Percentiles rank a stretch among this genome's conserved stretches.
phyloP scores from a whole-genome alignment of 805 yeast species.

The Lipomyces japonicus region DNA sequence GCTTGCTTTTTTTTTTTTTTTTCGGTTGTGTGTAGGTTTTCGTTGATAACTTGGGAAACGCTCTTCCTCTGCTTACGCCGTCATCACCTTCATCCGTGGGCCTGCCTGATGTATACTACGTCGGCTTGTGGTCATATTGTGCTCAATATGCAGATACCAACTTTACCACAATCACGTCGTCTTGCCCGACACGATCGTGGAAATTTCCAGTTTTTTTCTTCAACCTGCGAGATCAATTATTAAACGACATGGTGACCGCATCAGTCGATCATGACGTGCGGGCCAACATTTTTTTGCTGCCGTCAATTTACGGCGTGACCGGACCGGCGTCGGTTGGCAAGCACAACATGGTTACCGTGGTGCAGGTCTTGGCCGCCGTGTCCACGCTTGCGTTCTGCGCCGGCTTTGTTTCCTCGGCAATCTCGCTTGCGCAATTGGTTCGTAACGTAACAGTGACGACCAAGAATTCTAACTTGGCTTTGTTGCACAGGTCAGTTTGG shows the following conservation, averaged over 20 bases:
- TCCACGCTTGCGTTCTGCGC: conserved; percentile 7
- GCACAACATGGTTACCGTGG: conserved; percentile 1
- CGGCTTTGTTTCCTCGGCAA: conserved; percentile 9
- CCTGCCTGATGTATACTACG: conserved; percentile 21
- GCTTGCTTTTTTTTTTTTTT: background rate
- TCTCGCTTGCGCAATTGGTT: background rate
- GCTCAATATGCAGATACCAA: background rate
- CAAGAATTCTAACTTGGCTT: background rate
- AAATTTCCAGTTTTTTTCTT: conserved; percentile 18
- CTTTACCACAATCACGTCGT: conserved; percentile 1
- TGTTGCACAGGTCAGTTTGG: too few species aligned
- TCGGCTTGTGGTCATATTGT: conserved; percentile 26
- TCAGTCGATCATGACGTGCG: conserved; percentile 9
- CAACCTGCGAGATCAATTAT: conserved; percentile 6
- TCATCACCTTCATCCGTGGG: conserved; percentile 15
- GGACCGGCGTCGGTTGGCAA: background rate
- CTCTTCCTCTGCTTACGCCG: conserved; percentile 18
- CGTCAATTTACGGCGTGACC: conserved; percentile 5
- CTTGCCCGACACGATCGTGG: conserved; percentile 13
- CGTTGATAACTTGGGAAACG: conserved; percentile 18
- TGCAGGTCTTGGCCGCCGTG: conserved; percentile 8
- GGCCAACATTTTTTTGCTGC: conserved; percentile 17
- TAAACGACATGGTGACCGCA: conserved; percentile 8
- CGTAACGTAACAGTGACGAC: background rate
- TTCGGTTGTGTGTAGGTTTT: conserved; percentile 8